Conservation (phyloP, 106 monocot species). For the Vanilla planifolia region DNA sequence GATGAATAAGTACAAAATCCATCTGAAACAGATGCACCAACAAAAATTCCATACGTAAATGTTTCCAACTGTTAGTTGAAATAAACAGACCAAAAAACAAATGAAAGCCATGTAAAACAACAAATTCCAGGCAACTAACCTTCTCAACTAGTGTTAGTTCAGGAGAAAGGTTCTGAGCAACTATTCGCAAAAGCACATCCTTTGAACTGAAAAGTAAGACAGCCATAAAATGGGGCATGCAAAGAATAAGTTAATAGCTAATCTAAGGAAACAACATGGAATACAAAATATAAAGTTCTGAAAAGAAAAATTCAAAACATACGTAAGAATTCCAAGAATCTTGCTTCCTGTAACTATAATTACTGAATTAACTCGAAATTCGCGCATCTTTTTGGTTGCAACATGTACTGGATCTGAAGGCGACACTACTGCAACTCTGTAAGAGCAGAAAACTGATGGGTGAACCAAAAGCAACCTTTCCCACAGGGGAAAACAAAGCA, state of each 20-base stretch:
- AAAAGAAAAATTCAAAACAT: slow-evolving; percentile 7
- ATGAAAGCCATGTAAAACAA: neutral
- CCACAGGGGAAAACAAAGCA: neutral
- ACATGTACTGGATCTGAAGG: slow-evolving; percentile 91
- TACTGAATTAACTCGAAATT: slow-evolving; percentile 75
- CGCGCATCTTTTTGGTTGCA: slow-evolving; percentile 87
- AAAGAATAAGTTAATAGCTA: slow-evolving; percentile 5
- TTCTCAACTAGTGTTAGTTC: slow-evolving; percentile 94
- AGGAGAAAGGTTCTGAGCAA: slow-evolving; percentile 89
- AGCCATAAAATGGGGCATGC: neutral
- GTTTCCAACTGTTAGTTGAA: neutral
- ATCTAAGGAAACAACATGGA: neutral
- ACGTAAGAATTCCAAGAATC: slow-evolving; percentile 94
- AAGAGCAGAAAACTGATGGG: slow-evolving; percentile 4
- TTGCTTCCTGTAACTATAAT: slow-evolving; percentile 55
- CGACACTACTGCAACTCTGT: slow-evolving; percentile 76
- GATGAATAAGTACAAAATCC: no score
- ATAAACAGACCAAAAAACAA: neutral
- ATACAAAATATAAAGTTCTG: neutral
- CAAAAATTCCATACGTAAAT: no score
- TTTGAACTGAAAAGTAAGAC: slow-evolving; percentile 68
- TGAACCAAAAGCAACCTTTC: neutral
- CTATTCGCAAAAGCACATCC: slow-evolving; percentile 94
- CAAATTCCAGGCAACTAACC: slow-evolving; percentile 26
- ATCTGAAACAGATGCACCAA: no score